phyloP scores from a whole-genome alignment of 2,329 filamentous ascomycete species.

The Endothia cerciana region DNA sequence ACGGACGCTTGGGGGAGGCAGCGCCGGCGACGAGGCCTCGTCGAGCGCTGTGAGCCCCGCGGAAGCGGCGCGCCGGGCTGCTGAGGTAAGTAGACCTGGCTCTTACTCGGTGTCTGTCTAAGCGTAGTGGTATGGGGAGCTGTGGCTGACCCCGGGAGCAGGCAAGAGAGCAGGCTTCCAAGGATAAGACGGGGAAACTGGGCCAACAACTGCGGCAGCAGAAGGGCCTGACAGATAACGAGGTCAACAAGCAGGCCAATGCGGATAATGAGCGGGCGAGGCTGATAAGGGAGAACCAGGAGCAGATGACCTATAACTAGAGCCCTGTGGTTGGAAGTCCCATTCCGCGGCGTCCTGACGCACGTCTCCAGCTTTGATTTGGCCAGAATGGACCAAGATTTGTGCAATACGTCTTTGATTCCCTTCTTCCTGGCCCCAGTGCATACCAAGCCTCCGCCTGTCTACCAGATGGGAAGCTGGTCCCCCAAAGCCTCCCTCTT shows the following conservation, averaged over 20 bases:
- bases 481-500: too few species aligned
- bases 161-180: slow-evolving; percentile 68
- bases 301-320: slow-evolving; percentile 62
- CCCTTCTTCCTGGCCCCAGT: too few species aligned
- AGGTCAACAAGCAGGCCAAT: slow-evolving; percentile 71
- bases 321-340: background rate
- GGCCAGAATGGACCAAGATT: background rate
- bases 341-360: background rate
- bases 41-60: slow-evolving; percentile 34
- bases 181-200: slow-evolving; percentile 68
- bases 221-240: slow-evolving; percentile 71
- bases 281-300: slow-evolving; percentile 62
- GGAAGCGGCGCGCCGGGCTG: slow-evolving; percentile 69
- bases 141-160: slow-evolving; percentile 39
- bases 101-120: background rate
- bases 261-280: slow-evolving; percentile 66
- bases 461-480: too few species aligned
- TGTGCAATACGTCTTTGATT: background rate
- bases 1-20: slow-evolving; percentile 64
- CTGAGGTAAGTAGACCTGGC: slow-evolving; percentile 64
- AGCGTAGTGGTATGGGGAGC: background rate
- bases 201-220: slow-evolving; percentile 73
- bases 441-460: too few species aligned
- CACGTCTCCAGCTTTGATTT: background rate
- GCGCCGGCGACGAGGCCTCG: slow-evolving; percentile 41